Conservation (phyloP, 2,329 filamentous ascomycete species). For the Didymella glomerata region DNA sequence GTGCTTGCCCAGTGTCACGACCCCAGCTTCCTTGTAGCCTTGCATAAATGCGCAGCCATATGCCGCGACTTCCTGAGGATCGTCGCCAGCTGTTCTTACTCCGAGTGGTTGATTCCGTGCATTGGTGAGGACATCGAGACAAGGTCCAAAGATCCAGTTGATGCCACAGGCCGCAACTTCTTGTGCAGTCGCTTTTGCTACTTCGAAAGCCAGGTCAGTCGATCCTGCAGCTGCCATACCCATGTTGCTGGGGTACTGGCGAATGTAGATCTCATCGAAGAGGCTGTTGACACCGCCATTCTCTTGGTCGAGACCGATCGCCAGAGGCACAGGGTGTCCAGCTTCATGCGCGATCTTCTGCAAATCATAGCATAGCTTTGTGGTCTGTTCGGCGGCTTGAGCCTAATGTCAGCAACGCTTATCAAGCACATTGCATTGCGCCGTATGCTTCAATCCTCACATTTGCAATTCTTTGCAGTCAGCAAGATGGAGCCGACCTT, state of each 20-base stretch:
- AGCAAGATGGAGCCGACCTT: constrained; percentile 88
- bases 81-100: constrained; percentile 88
- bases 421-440: constrained; percentile 16
- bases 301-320: constrained; percentile 94
- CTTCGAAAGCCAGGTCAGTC: constrained; percentile 82
- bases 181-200: constrained; percentile 91
- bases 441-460: constrained; percentile 57
- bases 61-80: constrained; percentile 92
- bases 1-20: constrained; percentile 92
- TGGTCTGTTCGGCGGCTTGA: constrained; percentile 88
- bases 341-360: constrained; percentile 91
- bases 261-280: constrained; percentile 94
- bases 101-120: constrained; percentile 89
- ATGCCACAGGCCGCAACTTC: constrained; percentile 93
- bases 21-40: constrained; percentile 88
- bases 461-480: constrained; percentile 85
- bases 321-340: constrained; percentile 85
- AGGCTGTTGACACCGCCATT: constrained; percentile 98
- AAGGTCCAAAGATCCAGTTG: constrained; percentile 93
- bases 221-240: constrained; percentile 92
- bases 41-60: constrained; percentile 91
- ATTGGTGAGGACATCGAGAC: constrained; percentile 92
- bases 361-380: constrained; percentile 85
- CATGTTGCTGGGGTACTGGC: constrained; percentile 97
- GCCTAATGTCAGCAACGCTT: constrained; percentile 31